Evolutionary conservation across 148 eudicot species (phyloP), one percentile per base, ranked within the genome.

Genomic region (Silene uniflora): DNA sequence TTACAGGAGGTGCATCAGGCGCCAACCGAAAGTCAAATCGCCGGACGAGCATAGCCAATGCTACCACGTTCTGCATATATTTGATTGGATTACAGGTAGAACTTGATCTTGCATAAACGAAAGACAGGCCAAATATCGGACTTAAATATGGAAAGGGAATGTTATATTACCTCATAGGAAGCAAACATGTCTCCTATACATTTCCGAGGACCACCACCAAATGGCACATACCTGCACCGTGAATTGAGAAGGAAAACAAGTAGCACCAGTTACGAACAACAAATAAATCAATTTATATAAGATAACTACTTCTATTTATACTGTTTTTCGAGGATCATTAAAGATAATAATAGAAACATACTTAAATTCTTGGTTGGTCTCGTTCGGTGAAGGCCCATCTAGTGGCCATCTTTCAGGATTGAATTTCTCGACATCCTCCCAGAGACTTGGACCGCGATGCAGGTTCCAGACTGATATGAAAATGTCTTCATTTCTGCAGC

Each of bases 401-500:
- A 95, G 80, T 39, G 98, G 97, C 98, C 98, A 95, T 80, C 98
- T 92, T 84, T 95, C 98, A 18, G 98, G 98, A 73, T 86, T 90
- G 59, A 95, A 95, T 76, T 89, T 89, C 16, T 95, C 96, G 3
- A 96, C 91, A 32, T 95, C 92, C 76, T 92, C 91, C 99, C 99
- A 95, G 6, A 81, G 91, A 29, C 78, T 75, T 58, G 93, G 97
- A 72, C 90, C 79, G n/a, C 90, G 96, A 77, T 95, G 99, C 65
- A 95, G 86, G 80, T 92, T 95, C 98, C 98, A 95, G 66, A 95
- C 85, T 2, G 98, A 92, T 67, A 95, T 90, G 85, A 95, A 95
- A 55, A 95, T 89, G 86, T 95, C 98, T 81, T 95, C 98, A 69
- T 85, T 89, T 77, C 97, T 95, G 87, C 78, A 71, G 82, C 46